Conservation (phyloP, 2,329 filamentous ascomycete species). For the Alternaria novae-zelandiae region DNA sequence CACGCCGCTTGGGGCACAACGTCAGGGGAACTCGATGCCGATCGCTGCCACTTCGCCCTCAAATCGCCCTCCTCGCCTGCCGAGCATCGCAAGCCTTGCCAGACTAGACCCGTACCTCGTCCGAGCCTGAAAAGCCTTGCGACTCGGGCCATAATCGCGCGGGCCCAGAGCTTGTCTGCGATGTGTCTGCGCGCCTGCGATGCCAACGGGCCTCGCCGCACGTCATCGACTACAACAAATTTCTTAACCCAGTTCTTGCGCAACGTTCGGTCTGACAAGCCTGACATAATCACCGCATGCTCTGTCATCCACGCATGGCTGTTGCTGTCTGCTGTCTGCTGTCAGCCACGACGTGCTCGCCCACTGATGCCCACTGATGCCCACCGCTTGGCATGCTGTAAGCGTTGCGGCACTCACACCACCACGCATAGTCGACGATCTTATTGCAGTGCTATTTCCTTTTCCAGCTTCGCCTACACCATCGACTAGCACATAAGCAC, state of each 20-base stretch:
- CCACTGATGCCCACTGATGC: neutral
- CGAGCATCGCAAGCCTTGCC: conserved; percentile 15
- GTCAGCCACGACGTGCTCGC: neutral
- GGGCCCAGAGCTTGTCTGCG: neutral
- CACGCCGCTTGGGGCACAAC: conserved; percentile 12
- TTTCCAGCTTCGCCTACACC: neutral
- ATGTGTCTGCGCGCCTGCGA: conserved; percentile 11
- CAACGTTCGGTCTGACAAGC: neutral
- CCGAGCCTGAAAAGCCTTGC: conserved; percentile 8
- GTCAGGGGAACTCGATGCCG: conserved; percentile 20
- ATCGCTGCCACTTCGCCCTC: conserved; percentile 7
- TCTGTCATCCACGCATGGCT: neutral
- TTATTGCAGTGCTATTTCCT: neutral
- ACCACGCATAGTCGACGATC: neutral
- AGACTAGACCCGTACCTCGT: conserved; percentile 9
- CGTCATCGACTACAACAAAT: conserved; percentile 10
- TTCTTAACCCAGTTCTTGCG: neutral
- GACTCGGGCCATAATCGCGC: neutral
- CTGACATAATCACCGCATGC: conserved; percentile 3
- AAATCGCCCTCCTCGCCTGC: neutral
- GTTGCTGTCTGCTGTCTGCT: neutral
- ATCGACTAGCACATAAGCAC: neutral
- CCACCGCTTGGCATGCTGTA: neutral
- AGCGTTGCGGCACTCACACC: neutral
- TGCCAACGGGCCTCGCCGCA: conserved; percentile 1